Conservation (phyloP, 106 monocot species). For the Vanilla planifolia region DNA sequence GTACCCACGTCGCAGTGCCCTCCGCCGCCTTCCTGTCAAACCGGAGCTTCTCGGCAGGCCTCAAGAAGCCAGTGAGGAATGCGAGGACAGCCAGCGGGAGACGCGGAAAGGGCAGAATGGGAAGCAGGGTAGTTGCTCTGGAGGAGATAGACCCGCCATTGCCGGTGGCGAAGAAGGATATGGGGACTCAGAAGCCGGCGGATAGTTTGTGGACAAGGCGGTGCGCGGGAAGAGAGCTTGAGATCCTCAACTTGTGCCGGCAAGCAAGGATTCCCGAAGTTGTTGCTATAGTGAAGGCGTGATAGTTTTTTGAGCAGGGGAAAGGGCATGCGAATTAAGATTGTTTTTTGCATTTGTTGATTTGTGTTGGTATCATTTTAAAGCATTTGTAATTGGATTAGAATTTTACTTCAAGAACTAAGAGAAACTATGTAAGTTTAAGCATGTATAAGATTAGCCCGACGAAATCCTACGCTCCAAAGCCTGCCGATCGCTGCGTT, state of each 20-base stretch:
- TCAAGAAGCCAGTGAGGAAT: neutral
- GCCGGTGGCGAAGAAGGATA: slow-evolving; percentile 15
- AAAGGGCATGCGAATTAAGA: too few relatives aligned
- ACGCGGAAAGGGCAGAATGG: neutral
- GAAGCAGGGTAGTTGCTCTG: neutral
- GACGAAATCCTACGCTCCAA: too few relatives aligned
- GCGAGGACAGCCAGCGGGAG: slow-evolving; percentile 5
- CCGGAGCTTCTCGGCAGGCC: neutral
- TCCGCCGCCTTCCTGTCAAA: neutral
- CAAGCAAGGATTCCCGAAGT: neutral
- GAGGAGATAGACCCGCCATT: slow-evolving; percentile 24
- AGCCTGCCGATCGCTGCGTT: too few relatives aligned
- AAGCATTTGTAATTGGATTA: too few relatives aligned
- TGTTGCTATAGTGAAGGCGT: neutral
- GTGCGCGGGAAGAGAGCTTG: slow-evolving; percentile 4
- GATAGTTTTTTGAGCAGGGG: too few relatives aligned
- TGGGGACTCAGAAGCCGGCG: neutral
- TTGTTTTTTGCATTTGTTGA: too few relatives aligned
- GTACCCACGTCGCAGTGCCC: neutral
- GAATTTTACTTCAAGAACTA: too few relatives aligned
- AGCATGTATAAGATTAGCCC: too few relatives aligned
- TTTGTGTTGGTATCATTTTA: too few relatives aligned
- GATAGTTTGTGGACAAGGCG: slow-evolving; percentile 29
- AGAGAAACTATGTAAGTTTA: too few relatives aligned
- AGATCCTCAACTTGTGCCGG: neutral